Evolutionary conservation across 177 flowering plant species (phyloP), one percentile per base, ranked within the genome.

Genomic region (Vitis hybrid): DNA sequence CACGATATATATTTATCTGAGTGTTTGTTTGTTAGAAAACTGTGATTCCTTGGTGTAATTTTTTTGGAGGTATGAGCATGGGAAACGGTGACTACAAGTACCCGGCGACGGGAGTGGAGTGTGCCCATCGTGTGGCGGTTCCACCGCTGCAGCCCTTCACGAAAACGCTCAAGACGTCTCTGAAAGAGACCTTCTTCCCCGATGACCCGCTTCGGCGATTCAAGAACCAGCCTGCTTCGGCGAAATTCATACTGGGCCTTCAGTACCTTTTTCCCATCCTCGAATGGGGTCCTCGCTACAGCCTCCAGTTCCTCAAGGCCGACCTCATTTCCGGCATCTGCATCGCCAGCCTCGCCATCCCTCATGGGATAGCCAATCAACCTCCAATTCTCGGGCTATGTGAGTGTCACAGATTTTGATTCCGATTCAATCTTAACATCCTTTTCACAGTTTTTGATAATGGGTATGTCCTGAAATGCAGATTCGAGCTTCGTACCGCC

Each of bases 401-500:
- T 19, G 21, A 19, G 21, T 19, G 21, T 19, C 21, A 19, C 21
- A 19, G 21, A 19, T 19, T 19, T 19, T 19, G 21, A 45, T 23
- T 26, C 32, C 3, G 8, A 26, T 32, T 61, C 17, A 34, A 34
- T 13, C 32, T 26, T 49, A 12, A 7, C 5, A 19, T 10, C 23
- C n/a, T 49, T 26, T 19, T 45, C 15, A 9, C 10, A 15, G 18
- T n/a, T 40, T 3, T 60, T 3, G 21, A 19, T 23, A 2, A 3
- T 21, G 40, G 40, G 3, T 26, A 17, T 49, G 3, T 54, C 60
- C 66, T 12, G 5, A 10, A 5, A 52, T 71, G 76, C 71, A 93
- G 98, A 93, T 83, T 91, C 98, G 12, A 93, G 98, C 82, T 91
- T 93, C 73, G 83, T 93, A 23, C 98, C 98, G 13, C 98, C 98